A percentile compares a stretch with the other conserved stretches of the same genome.
Conservation (phyloP, 2,329 filamentous ascomycete genomes). For the Dactylellina haptotyla region DNA sequence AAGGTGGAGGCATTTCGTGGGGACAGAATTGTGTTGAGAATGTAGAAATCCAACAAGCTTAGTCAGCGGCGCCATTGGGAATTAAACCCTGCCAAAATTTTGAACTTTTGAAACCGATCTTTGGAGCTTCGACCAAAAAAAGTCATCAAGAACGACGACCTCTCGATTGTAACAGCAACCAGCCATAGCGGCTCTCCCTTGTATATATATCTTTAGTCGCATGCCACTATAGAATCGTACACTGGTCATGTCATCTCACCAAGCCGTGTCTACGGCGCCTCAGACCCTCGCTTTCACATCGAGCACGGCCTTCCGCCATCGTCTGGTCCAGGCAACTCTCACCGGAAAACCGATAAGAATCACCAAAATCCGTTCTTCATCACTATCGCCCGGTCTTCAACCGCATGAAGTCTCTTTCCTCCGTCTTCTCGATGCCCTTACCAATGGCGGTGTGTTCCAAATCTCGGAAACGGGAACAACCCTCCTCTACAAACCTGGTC, state of each 20-base stretch:
- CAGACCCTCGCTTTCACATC: conserved; percentile 80
- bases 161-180: not conserved
- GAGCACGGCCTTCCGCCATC: conserved; percentile 82
- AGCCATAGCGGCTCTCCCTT: not conserved
- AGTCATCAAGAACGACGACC: not conserved
- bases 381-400: conserved; percentile 86
- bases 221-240: not conserved
- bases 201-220: conserved; percentile 17
- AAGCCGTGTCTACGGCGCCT: conserved; percentile 59
- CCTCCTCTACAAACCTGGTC: conserved; percentile 87
- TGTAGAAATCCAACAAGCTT: conserved; percentile 25
- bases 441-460: conserved; percentile 93
- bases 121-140: not conserved
- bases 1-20: not conserved
- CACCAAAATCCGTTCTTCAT: conserved; percentile 89
- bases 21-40: not conserved
- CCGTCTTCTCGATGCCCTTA: conserved; percentile 90
- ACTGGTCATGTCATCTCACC: conserved; percentile 20
- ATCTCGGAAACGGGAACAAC: conserved; percentile 97
- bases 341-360: conserved; percentile 90
- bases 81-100: conserved; percentile 15
- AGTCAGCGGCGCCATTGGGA: conserved; percentile 17
- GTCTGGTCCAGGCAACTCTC: conserved; percentile 88
- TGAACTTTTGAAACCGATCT: conserved; percentile 5
- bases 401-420: conserved; percentile 95